A percentile compares a stretch with the other conserved stretches of the same genome.
Evolutionary conservation across 2,329 filamentous ascomycete genomes (phyloP).

Genomic region (Pyrenophora teres): DNA sequence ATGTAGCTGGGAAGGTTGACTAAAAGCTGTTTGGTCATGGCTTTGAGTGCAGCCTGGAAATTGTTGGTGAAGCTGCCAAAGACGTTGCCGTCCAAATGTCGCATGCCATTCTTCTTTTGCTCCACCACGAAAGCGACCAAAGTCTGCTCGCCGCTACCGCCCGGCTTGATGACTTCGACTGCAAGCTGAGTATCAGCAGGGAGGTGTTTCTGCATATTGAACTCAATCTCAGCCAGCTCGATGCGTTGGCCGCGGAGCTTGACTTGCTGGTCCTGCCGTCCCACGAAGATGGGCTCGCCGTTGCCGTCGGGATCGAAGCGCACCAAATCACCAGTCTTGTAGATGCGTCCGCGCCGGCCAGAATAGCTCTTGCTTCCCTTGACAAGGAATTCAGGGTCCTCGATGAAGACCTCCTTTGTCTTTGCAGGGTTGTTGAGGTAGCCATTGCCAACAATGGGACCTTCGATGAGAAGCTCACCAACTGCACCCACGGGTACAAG

Average conservation of each 20-base stretch:
- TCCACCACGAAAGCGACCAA: conserved; percentile 44
- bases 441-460: conserved; percentile 54
- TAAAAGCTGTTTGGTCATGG: conserved; percentile 38
- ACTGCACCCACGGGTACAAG: conserved; percentile 47
- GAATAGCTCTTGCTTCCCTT: conserved; percentile 64
- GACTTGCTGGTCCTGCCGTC: conserved; percentile 46
- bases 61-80: conserved; percentile 40
- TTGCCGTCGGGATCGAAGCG: conserved; percentile 57
- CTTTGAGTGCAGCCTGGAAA: conserved; percentile 33
- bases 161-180: conserved; percentile 55
- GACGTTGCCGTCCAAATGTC: conserved; percentile 38
- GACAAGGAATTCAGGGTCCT: conserved; percentile 63
- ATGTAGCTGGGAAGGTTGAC: conserved; percentile 42
- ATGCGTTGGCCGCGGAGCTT: conserved; percentile 50
- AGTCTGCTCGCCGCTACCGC: conserved; percentile 36
- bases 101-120: conserved; percentile 35
- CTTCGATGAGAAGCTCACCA: conserved; percentile 64
- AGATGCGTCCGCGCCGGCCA: conserved; percentile 54
- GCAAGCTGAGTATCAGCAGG: conserved; percentile 49
- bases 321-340: conserved; percentile 43
- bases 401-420: conserved; percentile 46
- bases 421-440: conserved; percentile 46
- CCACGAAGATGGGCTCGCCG: conserved; percentile 45
- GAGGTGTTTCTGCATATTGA: conserved; percentile 49
- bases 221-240: conserved; percentile 47